Base-by-base conservation (phyloP, 768 basidiomycete species). In the Phallus indusiatus region DNA sequence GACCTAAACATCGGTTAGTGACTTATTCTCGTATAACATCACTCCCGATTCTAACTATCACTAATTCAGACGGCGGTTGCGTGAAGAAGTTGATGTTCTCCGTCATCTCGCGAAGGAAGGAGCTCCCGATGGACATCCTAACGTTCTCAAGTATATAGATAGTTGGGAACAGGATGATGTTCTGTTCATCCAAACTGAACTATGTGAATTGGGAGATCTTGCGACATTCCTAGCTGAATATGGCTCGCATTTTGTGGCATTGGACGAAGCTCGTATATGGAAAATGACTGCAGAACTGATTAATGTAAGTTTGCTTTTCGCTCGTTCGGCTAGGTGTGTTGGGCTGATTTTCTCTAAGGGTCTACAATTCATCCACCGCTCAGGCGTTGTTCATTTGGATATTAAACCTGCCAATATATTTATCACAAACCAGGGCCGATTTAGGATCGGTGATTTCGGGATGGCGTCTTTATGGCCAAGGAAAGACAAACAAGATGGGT, bases 391-490 rank as follows among this genome's bases (percentile, higher is more conserved):
- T 53, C 96, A 99, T 74, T 81, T 99, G 56, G 96, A 99, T 74
- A 73, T 99, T 63, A 99, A 99, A 75, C 96, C 96, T 12, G 92
- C 92, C 47, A 99, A 99, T 70, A 86, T 99, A 54, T 93, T 99
- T 68, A 78, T 99, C 65, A 93, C 90, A 10, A 77, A 77, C 8
- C 81, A 85, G 47, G 96, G 96, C 1, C 81, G 87, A 49, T 87
- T 99, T 75, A 93, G 92, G 75, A 93, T 99, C 69, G 95, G 95
- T 8, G 96, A 99, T 71, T 97, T 98, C 74, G 96, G 96, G 9
- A 93, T 99, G 85, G 94, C 95, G n/a, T 90, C 91, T 6, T 66
- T 92, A 55, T 94, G 91, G 88, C 92, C 93, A 0, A 76, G 93
- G 42, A 70, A 73, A 55, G 80, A 77, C 8, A 61, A 65, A 8